These are phyloP conservation scores for Brassica incana DNA, from an alignment of 345 rosid genomes.

Conservation along the genomic window DNA sequence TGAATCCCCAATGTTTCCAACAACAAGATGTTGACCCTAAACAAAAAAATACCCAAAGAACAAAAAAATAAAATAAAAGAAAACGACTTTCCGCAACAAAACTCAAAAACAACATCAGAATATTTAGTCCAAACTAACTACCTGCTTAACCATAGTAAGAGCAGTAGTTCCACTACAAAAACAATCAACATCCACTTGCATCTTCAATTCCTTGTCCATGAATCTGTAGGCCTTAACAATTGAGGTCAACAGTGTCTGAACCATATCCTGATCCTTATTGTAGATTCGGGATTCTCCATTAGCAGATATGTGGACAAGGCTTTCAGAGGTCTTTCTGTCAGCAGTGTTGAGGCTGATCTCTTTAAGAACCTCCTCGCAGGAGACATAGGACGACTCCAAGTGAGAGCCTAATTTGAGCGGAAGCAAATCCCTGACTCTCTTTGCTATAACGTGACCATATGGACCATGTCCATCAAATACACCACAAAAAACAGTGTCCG, in stretches of 20 bases:
- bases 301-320: slow-evolving; percentile 56
- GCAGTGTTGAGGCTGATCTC: slow-evolving; percentile 62
- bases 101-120: slow-evolving; percentile 15
- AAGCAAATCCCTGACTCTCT: slow-evolving; percentile 90
- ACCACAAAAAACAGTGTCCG: slow-evolving; percentile 87
- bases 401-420: slow-evolving; percentile 75
- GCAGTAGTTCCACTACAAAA: slow-evolving; percentile 97
- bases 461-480: slow-evolving; percentile 99
- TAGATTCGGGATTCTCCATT: slow-evolving; percentile 68
- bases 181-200: slow-evolving; percentile 82
- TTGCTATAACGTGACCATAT: slow-evolving; percentile 90
- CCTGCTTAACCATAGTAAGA: slow-evolving; percentile 88
- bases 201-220: slow-evolving; percentile 87
- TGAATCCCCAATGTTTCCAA: slow-evolving; percentile 91
- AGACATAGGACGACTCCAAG: slow-evolving; percentile 65
- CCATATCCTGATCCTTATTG: slow-evolving; percentile 48
- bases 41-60: not conserved
- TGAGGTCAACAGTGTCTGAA: slow-evolving; percentile 58
- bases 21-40: slow-evolving; percentile 79
- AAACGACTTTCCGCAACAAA: not conserved
- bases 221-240: slow-evolving; percentile 72
- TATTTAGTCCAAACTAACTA: slow-evolving; percentile 20
- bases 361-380: slow-evolving; percentile 58
- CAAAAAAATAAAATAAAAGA: not conserved
- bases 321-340: slow-evolving; percentile 58